These are phyloP conservation scores for Tilletia walkeri DNA, from an alignment of 1,284 basidiomycete species.

Conservation along the genomic window DNA sequence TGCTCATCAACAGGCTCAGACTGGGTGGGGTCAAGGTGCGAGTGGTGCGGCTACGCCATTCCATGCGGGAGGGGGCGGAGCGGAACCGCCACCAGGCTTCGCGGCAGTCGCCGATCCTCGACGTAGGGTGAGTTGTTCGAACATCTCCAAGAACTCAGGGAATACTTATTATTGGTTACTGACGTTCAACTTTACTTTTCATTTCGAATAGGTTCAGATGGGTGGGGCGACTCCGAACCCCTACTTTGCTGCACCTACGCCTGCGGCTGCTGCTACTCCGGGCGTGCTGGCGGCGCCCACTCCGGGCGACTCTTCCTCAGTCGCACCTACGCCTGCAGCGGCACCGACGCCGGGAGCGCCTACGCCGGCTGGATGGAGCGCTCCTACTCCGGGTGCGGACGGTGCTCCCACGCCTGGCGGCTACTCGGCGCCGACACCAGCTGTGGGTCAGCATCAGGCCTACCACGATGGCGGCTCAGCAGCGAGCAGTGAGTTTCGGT, in stretches of 20 bases:
- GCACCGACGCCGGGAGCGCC: constrained; percentile 13
- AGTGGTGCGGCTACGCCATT: constrained; percentile 5
- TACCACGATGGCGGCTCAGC: neutral
- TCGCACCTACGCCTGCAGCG: neutral
- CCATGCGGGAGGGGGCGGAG: constrained; percentile 26
- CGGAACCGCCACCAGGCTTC: constrained; percentile 27
- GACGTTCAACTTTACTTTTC: neutral
- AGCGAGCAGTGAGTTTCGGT: neutral
- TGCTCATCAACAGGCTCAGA: neutral
- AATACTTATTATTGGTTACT: neutral
- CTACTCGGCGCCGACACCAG: constrained; percentile 15
- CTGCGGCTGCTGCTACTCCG: constrained; percentile 21
- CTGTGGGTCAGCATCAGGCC: neutral
- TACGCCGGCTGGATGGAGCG: neutral
- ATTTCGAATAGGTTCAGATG: constrained; percentile 13
- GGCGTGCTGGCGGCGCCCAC: neutral
- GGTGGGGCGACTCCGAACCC: constrained; percentile 28
- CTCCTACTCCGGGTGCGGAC: constrained; percentile 1
- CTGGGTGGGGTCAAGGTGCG: neutral
- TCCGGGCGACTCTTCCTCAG: neutral
- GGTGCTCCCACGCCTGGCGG: constrained; percentile 3
- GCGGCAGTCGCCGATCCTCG: constrained; percentile 20
- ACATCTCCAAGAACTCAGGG: constrained; percentile 22
- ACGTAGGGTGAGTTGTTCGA: constrained; percentile 22
- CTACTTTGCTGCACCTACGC: constrained; percentile 40